Evolutionary conservation across 441 rosid species (phyloP).

Genomic region (Gossypium trilobum): DNA sequence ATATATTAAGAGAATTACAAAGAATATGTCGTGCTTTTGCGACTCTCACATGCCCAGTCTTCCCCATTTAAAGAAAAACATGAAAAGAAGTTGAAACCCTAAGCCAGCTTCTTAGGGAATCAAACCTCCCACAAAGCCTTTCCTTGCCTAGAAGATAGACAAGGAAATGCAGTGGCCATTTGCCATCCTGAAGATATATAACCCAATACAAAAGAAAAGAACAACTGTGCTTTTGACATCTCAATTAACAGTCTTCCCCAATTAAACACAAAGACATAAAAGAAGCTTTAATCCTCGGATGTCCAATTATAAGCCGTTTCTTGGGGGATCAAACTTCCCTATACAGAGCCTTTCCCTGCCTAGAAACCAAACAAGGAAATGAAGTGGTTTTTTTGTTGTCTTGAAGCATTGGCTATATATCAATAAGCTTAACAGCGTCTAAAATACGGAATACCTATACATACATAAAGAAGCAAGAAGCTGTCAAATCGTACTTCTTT

Average conservation of each 20-base stretch:
- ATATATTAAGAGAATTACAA: background rate
- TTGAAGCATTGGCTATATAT: constrained; percentile 11
- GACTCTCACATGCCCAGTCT: background rate
- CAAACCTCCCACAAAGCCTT: background rate
- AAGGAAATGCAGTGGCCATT: background rate
- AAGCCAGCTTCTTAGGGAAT: background rate
- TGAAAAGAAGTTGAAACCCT: background rate
- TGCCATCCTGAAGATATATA: constrained; percentile 4
- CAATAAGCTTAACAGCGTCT: background rate
- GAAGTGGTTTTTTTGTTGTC: background rate
- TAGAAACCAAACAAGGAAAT: constrained; percentile 4
- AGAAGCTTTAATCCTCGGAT: background rate
- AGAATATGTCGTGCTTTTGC: background rate
- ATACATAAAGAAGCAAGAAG: background rate
- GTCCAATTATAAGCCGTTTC: background rate
- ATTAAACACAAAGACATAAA: constrained; percentile 1
- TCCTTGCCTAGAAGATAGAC: background rate
- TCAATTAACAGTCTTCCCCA: background rate
- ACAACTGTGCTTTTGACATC: background rate
- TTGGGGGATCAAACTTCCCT: background rate
- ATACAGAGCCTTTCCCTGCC: background rate
- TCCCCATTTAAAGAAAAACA: background rate
- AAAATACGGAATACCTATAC: background rate
- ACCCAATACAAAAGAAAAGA: background rate
- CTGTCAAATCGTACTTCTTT: background rate